Percentiles rank a stretch among this genome's conserved stretches.
phyloP scores from a whole-genome alignment of 148 eudicot species.

The Rhododendron ovatum region DNA sequence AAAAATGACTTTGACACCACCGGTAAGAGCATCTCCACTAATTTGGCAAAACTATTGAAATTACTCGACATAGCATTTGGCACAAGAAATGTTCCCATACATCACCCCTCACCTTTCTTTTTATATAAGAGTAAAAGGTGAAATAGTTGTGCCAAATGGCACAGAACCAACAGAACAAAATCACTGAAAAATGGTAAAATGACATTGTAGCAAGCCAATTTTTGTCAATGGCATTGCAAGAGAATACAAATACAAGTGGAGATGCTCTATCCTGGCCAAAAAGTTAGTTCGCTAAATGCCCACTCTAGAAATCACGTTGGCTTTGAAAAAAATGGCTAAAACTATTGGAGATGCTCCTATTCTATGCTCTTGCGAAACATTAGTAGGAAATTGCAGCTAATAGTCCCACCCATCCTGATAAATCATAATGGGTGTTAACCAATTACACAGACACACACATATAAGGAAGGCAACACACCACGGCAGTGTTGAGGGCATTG shows the following conservation, averaged over 20 bases:
- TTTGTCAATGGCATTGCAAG: not conserved
- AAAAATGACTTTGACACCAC: not conserved
- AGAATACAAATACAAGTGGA: not conserved
- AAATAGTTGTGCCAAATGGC: not conserved
- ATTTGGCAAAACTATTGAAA: not conserved
- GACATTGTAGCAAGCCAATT: not conserved
- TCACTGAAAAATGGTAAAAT: not conserved
- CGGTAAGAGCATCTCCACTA: not conserved
- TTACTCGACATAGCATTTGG: not conserved
- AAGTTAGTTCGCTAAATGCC: not conserved
- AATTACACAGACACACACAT: not conserved
- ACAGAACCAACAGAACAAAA: not conserved
- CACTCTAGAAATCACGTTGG: not conserved
- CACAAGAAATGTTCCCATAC: not conserved
- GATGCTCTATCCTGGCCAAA: not conserved
- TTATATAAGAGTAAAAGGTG: not conserved
- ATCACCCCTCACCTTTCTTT: not conserved
- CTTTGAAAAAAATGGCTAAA: not conserved
- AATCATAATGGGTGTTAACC: too few species aligned
- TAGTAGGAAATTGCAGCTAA: not conserved
- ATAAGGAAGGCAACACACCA: constrained; percentile 29
- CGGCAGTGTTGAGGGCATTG: constrained; percentile 54
- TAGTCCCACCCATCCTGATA: not conserved
- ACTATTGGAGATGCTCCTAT: not conserved
- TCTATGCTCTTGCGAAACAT: not conserved